Base-by-base conservation (phyloP, 257 asterid genomes). In the Solanum virginianum region DNA sequence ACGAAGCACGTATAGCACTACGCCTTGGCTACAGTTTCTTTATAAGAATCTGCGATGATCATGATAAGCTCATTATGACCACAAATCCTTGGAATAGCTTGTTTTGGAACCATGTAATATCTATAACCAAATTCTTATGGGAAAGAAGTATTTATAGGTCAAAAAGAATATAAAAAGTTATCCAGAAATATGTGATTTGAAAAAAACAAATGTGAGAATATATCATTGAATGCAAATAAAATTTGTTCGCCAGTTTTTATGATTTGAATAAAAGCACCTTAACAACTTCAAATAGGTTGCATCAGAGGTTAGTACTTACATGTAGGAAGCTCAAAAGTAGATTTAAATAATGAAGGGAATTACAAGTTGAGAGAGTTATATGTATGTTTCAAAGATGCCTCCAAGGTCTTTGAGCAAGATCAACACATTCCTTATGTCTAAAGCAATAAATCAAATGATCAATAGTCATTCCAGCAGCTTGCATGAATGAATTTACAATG, bases 351-450 rank as follows among this genome's bases (percentile, higher is more conserved):
- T 29, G 32, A 29, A 29, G 18, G 10, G 47, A 55, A 80, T 22
- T 63, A 36, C 51, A 80, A 56, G 20, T 15, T 39, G 29, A 10
- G 41, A 49, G 22, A 75, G 26, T 56, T 7, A 51, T 17, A 77
- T 56, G 51, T 8, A 82, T 16, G 14, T 69, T 75, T 93, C 84
- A 95, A 59, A 91, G 93, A 88, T 95, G 97, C 83, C 96, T 94
- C 99, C 98, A 95, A n/a, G 99, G 98, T 88, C 94, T 93, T 86
- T 95, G 95, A 6, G 97, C 98, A 85, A 94, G 93, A 77, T 88
- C 87, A 5, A 95, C 94, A 71, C 98, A 96, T 54, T 95, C 93
- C 20, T 80, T 83, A 43, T 94, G 89, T 87, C 98, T 91, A 88
- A 89, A 95, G 74, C 98, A 96, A 72, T 92, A 91, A 57, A 93